Evolutionary conservation across 257 asterid species (phyloP).

Genomic region (Verbena officinalis): DNA sequence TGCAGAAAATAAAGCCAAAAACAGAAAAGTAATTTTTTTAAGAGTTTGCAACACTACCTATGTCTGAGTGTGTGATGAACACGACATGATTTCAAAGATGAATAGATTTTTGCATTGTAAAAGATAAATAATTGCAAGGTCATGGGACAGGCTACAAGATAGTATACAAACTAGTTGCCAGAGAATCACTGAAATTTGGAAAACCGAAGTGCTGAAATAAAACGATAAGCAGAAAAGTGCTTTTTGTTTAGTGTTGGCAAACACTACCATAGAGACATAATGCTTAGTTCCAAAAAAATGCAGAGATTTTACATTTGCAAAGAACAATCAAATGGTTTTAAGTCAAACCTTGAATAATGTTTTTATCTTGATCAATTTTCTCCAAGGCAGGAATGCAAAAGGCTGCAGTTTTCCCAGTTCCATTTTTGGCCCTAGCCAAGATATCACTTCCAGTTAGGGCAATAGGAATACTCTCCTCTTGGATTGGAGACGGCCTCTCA

Average conservation of each 20-base stretch:
- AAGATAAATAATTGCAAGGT: neutral
- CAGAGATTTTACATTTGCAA: conserved; percentile 16
- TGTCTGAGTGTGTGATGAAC: neutral
- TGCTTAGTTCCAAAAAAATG: conserved; percentile 12
- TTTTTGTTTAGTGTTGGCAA: too few relatives aligned
- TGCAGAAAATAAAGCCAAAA: too few relatives aligned
- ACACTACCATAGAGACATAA: neutral
- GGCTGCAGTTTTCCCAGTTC: conserved; percentile 90
- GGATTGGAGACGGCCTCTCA: conserved; percentile 82
- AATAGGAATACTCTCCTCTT: conserved; percentile 87
- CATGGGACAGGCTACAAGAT: conserved; percentile 4
- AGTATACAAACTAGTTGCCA: neutral
- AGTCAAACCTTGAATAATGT: conserved; percentile 68
- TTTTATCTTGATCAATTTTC: conserved; percentile 71
- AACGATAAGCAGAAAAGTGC: too few relatives aligned
- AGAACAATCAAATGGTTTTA: conserved; percentile 20
- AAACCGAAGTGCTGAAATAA: too few relatives aligned
- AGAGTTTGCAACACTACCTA: too few relatives aligned
- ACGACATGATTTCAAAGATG: neutral
- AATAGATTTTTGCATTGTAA: neutral
- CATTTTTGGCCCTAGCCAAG: conserved; percentile 84
- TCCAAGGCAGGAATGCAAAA: conserved; percentile 81
- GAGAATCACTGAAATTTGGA: neutral
- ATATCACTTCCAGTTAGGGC: conserved; percentile 83
- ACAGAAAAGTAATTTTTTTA: too few relatives aligned